These are phyloP conservation scores for Suillus discolor DNA, from an alignment of 768 basidiomycete genomes.

Conservation along the genomic window DNA sequence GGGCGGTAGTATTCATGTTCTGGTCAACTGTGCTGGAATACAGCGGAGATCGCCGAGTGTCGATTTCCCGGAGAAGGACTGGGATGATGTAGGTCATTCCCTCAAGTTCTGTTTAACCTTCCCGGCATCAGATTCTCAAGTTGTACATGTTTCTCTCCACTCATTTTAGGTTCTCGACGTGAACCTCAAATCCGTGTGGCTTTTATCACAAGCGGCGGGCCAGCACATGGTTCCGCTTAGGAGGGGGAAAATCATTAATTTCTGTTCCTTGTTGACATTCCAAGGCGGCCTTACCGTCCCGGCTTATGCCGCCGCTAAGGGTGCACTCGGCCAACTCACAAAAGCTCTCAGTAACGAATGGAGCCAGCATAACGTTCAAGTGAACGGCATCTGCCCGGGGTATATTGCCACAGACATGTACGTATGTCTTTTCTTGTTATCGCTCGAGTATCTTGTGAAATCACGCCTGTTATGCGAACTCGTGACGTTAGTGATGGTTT, in stretches of 20 bases:
- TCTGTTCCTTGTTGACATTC: slow-evolving; percentile 54
- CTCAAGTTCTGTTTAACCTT: slow-evolving; percentile 28
- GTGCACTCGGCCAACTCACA: slow-evolving; percentile 81
- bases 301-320: slow-evolving; percentile 91
- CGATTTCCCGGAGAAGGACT: slow-evolving; percentile 65
- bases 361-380: slow-evolving; percentile 85
- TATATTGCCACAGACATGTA: slow-evolving; percentile 91
- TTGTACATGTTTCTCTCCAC: slow-evolving; percentile 12
- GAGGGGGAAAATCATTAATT: slow-evolving; percentile 74
- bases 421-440: slow-evolving; percentile 31
- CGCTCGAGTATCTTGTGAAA: slow-evolving; percentile 5
- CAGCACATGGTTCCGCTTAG: slow-evolving; percentile 81
- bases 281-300: slow-evolving; percentile 74
- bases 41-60: slow-evolving; percentile 62
- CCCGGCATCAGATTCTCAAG: slow-evolving; percentile 14
- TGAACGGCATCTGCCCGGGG: slow-evolving; percentile 87
- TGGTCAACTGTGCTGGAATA: slow-evolving; percentile 73
- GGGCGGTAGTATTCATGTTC: slow-evolving; percentile 58
- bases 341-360: slow-evolving; percentile 94
- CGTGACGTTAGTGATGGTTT: slow-evolving; percentile 6
- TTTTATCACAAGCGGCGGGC: slow-evolving; percentile 85
- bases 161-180: slow-evolving; percentile 70
- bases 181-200: slow-evolving; percentile 87
- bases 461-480: slow-evolving; percentile 6
- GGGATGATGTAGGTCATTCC: slow-evolving; percentile 63